Evolutionary conservation across 2,329 filamentous ascomycete species (phyloP), one percentile per base, ranked within the genome.

Genomic region (Neobulgaria alba): DNA sequence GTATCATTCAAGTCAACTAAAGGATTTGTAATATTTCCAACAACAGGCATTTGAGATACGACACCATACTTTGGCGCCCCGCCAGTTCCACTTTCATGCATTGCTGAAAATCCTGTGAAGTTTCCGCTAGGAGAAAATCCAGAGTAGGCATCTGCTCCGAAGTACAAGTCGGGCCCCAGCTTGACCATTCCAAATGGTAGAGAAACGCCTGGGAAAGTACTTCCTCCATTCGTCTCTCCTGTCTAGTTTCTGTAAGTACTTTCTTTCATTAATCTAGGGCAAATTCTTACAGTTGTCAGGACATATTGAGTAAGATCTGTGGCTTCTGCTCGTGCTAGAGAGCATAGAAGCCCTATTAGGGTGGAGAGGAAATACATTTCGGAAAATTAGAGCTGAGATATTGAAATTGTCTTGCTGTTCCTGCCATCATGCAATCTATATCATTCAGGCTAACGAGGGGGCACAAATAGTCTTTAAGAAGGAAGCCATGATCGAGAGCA

Each of bases 1-100:
- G 67, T 67, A 17, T 76, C 67, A 16, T 69, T 73, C 21, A 74
- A 62, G 46, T 77, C 67, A 5, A 59, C 64, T 21, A 82, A 59
- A 3, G 77, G 75, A 41, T 81, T 71, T 7, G 47, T 48, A 31
- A 77, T 57, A 10, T 56, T 53, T 0, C 72, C 73, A 0, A 69
- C 51, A 15, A 74, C 60, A 0, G 74, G 76, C 41, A 35, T 43
- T 21, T 43, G 41, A 17, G 41, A 43, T 4, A 43, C 41, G 14
- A 43, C 41, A 10, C 41, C 41, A 26, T 43, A 43, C 5, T 38
- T 21, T 4, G 41, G 31, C 9, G 30, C 41, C 8, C 41, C 41
- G 15, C 41, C 41, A 3, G 41, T 43, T 1, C 36, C 41, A 15
- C 35, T 38, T 15, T 38, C 41, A 39, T 43, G 41, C 12, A 35